Evolutionary conservation across 2,329 filamentous ascomycete species (phyloP), one percentile per base, ranked within the genome.

Genomic region (Monosporascus sp.): DNA sequence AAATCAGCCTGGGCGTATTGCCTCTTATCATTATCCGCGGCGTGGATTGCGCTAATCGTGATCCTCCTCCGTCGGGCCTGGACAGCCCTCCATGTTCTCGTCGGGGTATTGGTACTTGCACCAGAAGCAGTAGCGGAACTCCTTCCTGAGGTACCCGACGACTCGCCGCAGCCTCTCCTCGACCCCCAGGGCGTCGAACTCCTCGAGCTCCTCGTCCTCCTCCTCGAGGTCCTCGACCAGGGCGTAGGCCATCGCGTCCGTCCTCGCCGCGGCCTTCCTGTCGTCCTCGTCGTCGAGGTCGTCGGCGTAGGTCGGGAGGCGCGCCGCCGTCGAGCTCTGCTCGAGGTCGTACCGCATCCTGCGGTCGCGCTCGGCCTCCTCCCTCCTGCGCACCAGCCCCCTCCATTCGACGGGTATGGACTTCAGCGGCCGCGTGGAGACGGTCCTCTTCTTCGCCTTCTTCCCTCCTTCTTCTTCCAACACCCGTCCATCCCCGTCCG

Each of bases 71-170:
- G 85, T 88, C 37, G 86, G 52, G 1, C 94, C 94, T 0, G 94
- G 93, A 76, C 94, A 99, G 0, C 89, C 92, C 14, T 94, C 90
- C 87, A 97, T 86, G 37, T 75, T 71, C 37, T 74, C 75, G 64
- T 90, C 85, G 0, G 85, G 81, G 68, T 97, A 99, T 50, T 77
- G 76, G 70, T 81, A 88, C 69, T 97, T 97, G 72, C 94, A 99
- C 89, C 92, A 99, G 68, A 97, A 96, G 73, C 94, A 99, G 68
- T 99, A 99, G 45, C 78, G 72, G 65, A 90, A 83, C 65, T 81
- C 80, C 48, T 83, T 76, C 38, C 94, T 81, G 51, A 99, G 70
- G 70, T 89, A 85, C 18, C 73, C 68, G 9, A 96, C 79, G 15
- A 95, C 70, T 60, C 76, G 82, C 8, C 75, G 72, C 57, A 97